phyloP scores from a whole-genome alignment of 768 basidiomycete genomes.

The Rickenella mellea region DNA sequence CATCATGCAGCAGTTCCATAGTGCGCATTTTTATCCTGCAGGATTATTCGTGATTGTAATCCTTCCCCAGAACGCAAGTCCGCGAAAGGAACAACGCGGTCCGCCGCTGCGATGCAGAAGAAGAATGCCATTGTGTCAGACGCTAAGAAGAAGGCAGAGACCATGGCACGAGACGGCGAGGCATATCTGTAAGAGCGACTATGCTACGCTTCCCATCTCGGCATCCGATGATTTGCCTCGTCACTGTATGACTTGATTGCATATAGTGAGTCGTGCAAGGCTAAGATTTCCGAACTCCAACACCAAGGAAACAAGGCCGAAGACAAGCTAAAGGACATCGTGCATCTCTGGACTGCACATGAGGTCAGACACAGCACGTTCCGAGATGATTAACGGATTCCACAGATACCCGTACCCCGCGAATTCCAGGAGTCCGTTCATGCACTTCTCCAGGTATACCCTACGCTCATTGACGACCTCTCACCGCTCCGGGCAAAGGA shows the following conservation, averaged over 20 bases:
- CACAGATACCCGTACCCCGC: background rate
- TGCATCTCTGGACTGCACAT: slow-evolving; percentile 4
- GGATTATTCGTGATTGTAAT: slow-evolving; percentile 2
- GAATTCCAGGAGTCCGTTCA: slow-evolving; percentile 10
- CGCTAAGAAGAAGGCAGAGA: slow-evolving; percentile 12
- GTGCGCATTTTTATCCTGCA: background rate
- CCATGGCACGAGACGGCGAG: slow-evolving; percentile 11
- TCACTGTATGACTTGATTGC: slow-evolving; percentile 7
- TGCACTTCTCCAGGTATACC: slow-evolving; percentile 13
- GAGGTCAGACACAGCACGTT: background rate
- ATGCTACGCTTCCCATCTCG: background rate
- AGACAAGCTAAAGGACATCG: slow-evolving; percentile 8
- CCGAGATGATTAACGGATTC: background rate
- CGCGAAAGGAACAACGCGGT: slow-evolving; percentile 10
- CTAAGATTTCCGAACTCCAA: slow-evolving; percentile 12
- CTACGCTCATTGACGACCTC: slow-evolving; percentile 21
- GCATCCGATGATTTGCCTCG: background rate
- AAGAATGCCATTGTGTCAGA: slow-evolving; percentile 14
- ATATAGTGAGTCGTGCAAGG: slow-evolving; percentile 18
- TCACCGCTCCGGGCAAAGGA: slow-evolving; percentile 19
- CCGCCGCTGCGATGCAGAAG: slow-evolving; percentile 14
- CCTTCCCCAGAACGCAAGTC: slow-evolving; percentile 15
- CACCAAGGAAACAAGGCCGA: slow-evolving; percentile 14
- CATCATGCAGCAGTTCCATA: background rate
- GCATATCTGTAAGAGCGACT: slow-evolving; percentile 11